Base-by-base conservation (phyloP, 2,329 filamentous ascomycete genomes). In the Curvularia hawaiiensis region DNA sequence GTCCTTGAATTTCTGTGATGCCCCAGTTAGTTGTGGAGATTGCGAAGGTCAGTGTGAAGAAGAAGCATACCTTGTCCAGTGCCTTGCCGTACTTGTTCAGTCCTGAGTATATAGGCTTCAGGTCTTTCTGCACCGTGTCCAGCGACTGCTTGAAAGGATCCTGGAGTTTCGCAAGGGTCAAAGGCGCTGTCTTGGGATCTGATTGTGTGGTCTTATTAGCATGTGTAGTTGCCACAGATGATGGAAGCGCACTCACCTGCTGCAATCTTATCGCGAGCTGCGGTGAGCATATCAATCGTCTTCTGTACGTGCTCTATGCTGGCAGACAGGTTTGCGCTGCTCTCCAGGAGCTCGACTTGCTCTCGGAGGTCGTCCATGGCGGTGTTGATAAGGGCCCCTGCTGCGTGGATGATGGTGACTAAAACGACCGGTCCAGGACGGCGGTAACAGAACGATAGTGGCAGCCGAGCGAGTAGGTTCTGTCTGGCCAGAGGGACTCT, bases 61-160 rank as follows among this genome's bases (percentile, higher is more conserved):
- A n/a, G 18, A 38, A 41, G 22, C 78, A 41, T 76, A 91, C 90
- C 82, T 89, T 91, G 75, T 97, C 91, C 30, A 99, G 80, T 6
- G 90, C 87, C 73, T 93, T 97, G 65, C 88, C 88, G 76, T 96
- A 96, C 64, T 89, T 89, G 74, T 89, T 92, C 56, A 96, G 88
- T 2, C 89, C 88, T 62, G 89, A 89, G 67, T 96, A 90, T 3
- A 95, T 88, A 54, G 91, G 90, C 75, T 92, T 95, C 49, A 98
- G 79, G 68, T 91, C 88, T 52, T 90, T 87, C 65, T 90, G 94
- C 39, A 96, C 87, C 35, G 85, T 83, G 39, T 96, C 92, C 59
- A 98, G 89, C 1, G 88, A 87, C 50, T 88, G 82, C 71, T 93
- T 95, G 55, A 97, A 83, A 0, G 93, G 91, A 62, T 90, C 93